phyloP scores from a whole-genome alignment of 2,329 filamentous ascomycete species.

The Stemphylium lycopersici region DNA sequence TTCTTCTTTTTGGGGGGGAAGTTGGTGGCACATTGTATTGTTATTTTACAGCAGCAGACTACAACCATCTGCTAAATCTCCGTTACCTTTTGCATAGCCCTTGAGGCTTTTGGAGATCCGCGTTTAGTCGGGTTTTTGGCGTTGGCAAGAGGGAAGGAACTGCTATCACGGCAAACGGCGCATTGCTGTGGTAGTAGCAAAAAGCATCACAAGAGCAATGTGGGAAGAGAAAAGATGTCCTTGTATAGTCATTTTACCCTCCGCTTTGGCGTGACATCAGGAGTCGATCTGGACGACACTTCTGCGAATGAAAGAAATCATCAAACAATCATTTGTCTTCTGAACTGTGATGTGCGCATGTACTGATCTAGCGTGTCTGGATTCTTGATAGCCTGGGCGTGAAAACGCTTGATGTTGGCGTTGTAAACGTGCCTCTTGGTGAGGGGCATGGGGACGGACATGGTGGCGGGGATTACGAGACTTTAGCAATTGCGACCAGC shows the following conservation, averaged over 20 bases:
- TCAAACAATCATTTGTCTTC: not conserved
- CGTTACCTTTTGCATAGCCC: slow-evolving; percentile 14
- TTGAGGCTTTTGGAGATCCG: slow-evolving; percentile 8
- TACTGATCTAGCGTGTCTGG: not conserved
- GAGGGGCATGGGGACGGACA: too few species aligned
- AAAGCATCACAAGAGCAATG: slow-evolving; percentile 10
- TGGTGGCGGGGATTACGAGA: too few species aligned
- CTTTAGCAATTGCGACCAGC: too few species aligned
- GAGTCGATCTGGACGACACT: slow-evolving; percentile 6
- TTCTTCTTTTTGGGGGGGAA: too few species aligned
- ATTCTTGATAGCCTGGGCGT: too few species aligned
- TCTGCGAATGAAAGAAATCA: slow-evolving; percentile 15
- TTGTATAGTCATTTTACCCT: slow-evolving; percentile 20
- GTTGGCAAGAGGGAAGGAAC: slow-evolving; percentile 14
- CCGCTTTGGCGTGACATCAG: slow-evolving; percentile 2
- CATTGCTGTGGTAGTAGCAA: slow-evolving; percentile 14
- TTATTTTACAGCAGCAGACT: slow-evolving; percentile 2
- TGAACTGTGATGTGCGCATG: not conserved
- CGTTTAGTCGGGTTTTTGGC: slow-evolving; percentile 14
- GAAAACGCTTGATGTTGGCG: not conserved
- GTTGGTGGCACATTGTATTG: slow-evolving; percentile 53
- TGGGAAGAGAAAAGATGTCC: slow-evolving; percentile 16
- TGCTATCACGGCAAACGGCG: slow-evolving; percentile 15
- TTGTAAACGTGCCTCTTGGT: too few species aligned
- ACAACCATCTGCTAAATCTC: slow-evolving; percentile 14